Evolutionary conservation across 345 rosid genomes (phyloP), one percentile per base, ranked within the genome.

Genomic region (Euphorbia tirucalli): DNA sequence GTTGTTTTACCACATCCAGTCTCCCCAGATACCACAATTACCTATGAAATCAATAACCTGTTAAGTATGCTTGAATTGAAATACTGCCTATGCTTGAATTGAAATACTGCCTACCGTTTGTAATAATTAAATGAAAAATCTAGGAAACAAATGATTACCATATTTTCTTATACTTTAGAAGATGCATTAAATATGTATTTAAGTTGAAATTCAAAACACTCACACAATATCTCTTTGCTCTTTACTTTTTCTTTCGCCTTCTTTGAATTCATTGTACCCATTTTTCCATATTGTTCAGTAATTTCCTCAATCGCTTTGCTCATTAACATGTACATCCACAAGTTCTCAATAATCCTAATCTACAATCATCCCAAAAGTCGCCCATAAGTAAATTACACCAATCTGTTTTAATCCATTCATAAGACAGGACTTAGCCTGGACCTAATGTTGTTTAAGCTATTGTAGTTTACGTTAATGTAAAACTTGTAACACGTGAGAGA

Each of bases 1-100:
- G 99, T 95, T 81, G 99, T 95, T 86, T 95, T 95, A 27, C 99
- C 99, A 81, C 99, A 95, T 78, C 99, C 99, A 72, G 99, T 95
- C 88, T 95, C 99, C 56, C 99, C 99, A 59, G 99, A 92, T 82
- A 95, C 87, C 16, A 95, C 98, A 72, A 93, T 82, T 39, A 93
- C 99, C 99, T 95, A 74, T 41, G 32, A 75, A 79, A 25, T 69
- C 59, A 49, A 57, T 56, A 73, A 65, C 48, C 14, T 3, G 27
- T 54, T 55, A 61, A 65, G 55, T 54, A 54, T 18, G 16, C 19
- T 30, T 18, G 16, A 0, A 15, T 9, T 25, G 31, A 10, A 28
- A 8, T 1, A 56, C n/a, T n/a, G n/a, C n/a, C n/a, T 54, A 54
- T 18, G 16, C 19, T 30, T 18, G 16, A 0, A 15, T 9, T 25